Percentiles rank a stretch among this genome's conserved stretches.
Conservation (phyloP, 2,329 filamentous ascomycete genomes). For the Dothiorella sarmentorum region DNA sequence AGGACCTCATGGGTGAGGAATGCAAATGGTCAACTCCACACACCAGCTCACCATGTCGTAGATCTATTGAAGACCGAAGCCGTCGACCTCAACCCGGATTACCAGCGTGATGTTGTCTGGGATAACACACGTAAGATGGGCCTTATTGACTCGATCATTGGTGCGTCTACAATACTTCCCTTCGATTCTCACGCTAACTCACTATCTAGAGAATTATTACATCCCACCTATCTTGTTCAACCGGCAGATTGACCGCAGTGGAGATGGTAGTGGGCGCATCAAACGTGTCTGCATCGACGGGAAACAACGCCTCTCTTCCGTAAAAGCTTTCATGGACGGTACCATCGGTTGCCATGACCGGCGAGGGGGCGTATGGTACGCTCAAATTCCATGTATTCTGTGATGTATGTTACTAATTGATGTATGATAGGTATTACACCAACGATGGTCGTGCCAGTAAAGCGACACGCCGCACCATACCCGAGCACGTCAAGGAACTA, state of each 20-base stretch:
- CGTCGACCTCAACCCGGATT: slow-evolving; percentile 45
- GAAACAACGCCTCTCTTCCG: slow-evolving; percentile 48
- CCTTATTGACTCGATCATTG: slow-evolving; percentile 35
- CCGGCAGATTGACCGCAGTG: slow-evolving; percentile 23
- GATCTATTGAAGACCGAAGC: slow-evolving; percentile 22
- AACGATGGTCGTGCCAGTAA: slow-evolving; percentile 1
- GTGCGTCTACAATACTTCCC: slow-evolving; percentile 19
- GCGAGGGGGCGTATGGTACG: not conserved
- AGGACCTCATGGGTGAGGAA: not conserved
- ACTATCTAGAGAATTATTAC: slow-evolving; percentile 36
- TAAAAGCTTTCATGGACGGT: slow-evolving; percentile 45
- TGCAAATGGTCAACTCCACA: too few relatives aligned
- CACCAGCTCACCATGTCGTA: too few relatives aligned
- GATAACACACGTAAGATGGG: slow-evolving; percentile 32
- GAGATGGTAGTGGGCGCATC: slow-evolving; percentile 23
- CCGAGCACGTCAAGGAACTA: slow-evolving; percentile 32
- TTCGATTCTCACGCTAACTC: not conserved
- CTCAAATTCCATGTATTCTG: too few relatives aligned
- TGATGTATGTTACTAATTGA: not conserved
- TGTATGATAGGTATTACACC: not conserved
- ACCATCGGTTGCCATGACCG: slow-evolving; percentile 43
- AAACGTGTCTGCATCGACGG: slow-evolving; percentile 45
- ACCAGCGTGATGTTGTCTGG: slow-evolving; percentile 49
- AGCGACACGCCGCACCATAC: slow-evolving; percentile 30
- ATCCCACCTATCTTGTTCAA: slow-evolving; percentile 51